Percentiles rank a stretch among this genome's conserved stretches.
Evolutionary conservation across 148 eudicot species (phyloP).

Genomic region (Hydrangea macrophylla): DNA sequence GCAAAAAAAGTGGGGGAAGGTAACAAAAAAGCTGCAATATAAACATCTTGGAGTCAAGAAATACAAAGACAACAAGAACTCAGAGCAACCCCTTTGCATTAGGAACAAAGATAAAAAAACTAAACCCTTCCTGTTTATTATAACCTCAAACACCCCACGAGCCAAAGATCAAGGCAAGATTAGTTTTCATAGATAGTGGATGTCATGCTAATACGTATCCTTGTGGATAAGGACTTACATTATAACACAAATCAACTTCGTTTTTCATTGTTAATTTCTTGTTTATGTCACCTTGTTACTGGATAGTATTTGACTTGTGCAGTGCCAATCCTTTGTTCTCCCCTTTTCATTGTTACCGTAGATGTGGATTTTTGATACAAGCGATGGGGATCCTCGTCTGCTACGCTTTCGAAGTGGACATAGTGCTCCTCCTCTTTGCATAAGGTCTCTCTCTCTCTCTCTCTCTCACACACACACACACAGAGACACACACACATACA

Average conservation of each 20-base stretch:
- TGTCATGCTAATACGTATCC: not conserved
- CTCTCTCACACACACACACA: too few species aligned
- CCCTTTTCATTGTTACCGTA: conserved; percentile 20
- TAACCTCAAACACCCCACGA: too few species aligned
- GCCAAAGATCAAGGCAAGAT: too few species aligned
- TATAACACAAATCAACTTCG: not conserved
- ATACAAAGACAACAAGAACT: too few species aligned
- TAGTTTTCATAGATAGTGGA: too few species aligned
- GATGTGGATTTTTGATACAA: conserved; percentile 98
- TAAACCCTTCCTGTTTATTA: too few species aligned
- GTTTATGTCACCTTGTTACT: not conserved
- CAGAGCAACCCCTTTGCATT: too few species aligned
- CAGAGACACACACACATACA: too few species aligned
- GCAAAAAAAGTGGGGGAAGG: too few species aligned
- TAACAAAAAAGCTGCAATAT: too few species aligned
- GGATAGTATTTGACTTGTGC: not conserved
- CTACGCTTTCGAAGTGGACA: conserved; percentile 95
- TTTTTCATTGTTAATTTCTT: not conserved
- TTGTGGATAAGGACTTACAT: not conserved
- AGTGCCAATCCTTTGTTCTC: not conserved
- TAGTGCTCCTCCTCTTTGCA: conserved; percentile 96
- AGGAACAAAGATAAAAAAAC: too few species aligned
- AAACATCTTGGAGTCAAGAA: too few species aligned
- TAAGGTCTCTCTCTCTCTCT: conserved; percentile 59
- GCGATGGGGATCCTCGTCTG: conserved; percentile 92